Evolutionary conservation across 176 grass and related monocot genomes (phyloP).

Genomic region (Oryza punctata): DNA sequence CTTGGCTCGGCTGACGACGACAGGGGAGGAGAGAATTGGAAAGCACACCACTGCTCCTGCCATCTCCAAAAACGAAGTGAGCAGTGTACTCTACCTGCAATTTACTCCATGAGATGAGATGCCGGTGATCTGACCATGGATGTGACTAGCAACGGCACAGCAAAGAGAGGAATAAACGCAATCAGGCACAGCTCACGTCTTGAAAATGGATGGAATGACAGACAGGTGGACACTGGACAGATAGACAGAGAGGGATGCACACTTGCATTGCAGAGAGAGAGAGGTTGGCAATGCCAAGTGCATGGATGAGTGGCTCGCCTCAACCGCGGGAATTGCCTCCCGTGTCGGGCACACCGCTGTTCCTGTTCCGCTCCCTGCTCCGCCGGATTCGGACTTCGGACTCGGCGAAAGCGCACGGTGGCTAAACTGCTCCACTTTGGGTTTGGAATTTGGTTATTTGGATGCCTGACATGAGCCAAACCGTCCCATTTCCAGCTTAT

Average conservation of each 20-base stretch:
- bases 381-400: background rate
- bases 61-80: background rate
- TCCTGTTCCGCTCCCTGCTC: background rate
- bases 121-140: background rate
- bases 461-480: background rate
- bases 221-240: background rate
- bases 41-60: background rate
- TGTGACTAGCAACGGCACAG: constrained; percentile 15
- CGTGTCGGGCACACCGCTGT: background rate
- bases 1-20: no score
- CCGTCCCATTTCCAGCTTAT: background rate
- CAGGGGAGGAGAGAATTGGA: no score
- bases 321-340: background rate
- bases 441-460: background rate
- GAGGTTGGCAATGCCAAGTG: background rate
- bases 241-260: background rate
- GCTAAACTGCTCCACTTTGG: background rate
- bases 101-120: no score
- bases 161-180: background rate
- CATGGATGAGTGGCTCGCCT: background rate
- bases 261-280: background rate
- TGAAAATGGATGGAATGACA: background rate
- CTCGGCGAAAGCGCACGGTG: background rate
- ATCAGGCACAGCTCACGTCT: background rate
- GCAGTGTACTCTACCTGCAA: background rate